Evolutionary conservation across 23 red algal genomes (phyloP), one percentile per base, ranked within the genome.

Genomic region (Gracilaria caudata): DNA sequence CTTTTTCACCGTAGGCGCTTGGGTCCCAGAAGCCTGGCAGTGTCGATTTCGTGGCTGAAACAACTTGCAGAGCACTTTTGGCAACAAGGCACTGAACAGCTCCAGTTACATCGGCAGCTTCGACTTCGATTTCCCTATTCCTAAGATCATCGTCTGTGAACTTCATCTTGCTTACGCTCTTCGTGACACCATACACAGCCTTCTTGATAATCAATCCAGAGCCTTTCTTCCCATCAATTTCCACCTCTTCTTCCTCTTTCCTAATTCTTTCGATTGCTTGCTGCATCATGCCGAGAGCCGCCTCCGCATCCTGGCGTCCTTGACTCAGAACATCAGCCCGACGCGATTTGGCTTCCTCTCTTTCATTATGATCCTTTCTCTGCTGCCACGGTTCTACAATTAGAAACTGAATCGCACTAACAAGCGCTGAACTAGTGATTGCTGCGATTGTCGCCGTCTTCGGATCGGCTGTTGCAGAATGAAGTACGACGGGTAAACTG

Each of bases 21-120:
- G 97, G 97, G 56, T 99, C 97, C 89, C 88, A 99, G 49, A 99
- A 94, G 9, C 97, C 97, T 35, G 64, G 88, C 8, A 99, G 65
- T 0, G 90, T 83, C 0, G 82, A 84, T 30, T 99, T 99, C n/a
- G 92, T 94, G 10, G 88, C 84, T 9, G 82, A 86, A 25, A 90
- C 84, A 24, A 98, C 77, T 30, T 90, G 92, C 91, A 98, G 37
- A 1, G 58, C 41, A 30, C 89, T 93, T 0, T 91, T 84, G 47
- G 91, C 95, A 24, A 98, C 95, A 26, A 98, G 80, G 16, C 71
- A 68, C 36, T 98, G 95, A 55, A 98, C 56, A 14, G 83, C 78
- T 83, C 92, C 95, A 5, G 78, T 79, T 7, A 98, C 95, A 76
- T 98, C 95, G 4, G 79, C 83, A 24, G 89, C 72, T 75, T 86